phyloP scores from a whole-genome alignment of 2,329 filamentous ascomycete genomes.

The Cercospora brassicicola region DNA sequence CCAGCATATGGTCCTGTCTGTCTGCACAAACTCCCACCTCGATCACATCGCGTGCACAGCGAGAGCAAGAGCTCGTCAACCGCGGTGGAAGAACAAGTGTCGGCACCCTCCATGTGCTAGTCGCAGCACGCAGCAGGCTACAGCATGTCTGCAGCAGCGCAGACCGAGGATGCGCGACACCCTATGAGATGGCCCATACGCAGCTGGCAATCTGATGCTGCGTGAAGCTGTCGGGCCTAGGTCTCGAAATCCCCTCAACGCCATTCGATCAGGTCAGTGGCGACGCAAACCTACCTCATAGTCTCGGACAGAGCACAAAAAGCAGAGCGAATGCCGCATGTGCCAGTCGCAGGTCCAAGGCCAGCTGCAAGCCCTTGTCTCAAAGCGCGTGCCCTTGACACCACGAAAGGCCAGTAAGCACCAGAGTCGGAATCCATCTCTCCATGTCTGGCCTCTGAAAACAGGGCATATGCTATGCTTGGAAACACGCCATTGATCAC shows the following conservation, averaged over 20 bases:
- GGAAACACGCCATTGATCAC: neutral
- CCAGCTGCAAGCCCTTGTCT: neutral
- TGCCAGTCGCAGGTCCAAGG: neutral
- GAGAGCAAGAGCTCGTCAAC: neutral
- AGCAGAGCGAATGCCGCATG: neutral
- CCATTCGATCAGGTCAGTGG: neutral
- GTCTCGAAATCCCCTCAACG: neutral
- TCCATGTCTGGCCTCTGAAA: neutral
- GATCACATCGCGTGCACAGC: neutral
- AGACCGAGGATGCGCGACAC: neutral
- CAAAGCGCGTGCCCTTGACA: neutral
- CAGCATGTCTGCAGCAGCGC: neutral
- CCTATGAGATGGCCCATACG: neutral
- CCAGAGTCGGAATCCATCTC: neutral
- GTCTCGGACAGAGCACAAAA: neutral
- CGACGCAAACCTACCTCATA: neutral
- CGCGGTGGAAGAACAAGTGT: neutral
- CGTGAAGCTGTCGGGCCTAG: neutral
- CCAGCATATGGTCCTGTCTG: neutral
- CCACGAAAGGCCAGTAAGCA: neutral
- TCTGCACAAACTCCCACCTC: neutral
- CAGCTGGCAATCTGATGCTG: neutral
- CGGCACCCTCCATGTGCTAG: conserved; percentile 8
- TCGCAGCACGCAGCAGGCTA: neutral
- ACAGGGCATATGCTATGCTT: neutral